These are phyloP conservation scores for Flaveria robusta DNA, from an alignment of 129 eudicot species.

Conservation along the genomic window DNA sequence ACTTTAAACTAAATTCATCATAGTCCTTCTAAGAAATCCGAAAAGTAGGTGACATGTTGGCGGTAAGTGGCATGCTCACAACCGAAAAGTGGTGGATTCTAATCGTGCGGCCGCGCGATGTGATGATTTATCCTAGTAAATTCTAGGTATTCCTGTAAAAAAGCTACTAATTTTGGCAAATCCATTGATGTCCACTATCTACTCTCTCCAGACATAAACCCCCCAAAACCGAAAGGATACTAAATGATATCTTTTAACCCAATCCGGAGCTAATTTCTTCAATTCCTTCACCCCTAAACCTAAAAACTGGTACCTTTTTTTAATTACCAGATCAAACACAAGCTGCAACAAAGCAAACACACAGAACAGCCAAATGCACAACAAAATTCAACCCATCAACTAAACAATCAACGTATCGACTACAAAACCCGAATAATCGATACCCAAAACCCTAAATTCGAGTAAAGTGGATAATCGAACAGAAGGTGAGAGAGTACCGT, in stretches of 20 bases:
- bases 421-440: neutral
- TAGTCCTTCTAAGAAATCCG: neutral
- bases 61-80: no score
- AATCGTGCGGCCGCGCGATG: no score
- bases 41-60: no score
- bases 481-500: conserved; percentile 32
- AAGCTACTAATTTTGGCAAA: conserved; percentile 27
- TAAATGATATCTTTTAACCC: conserved; percentile 6
- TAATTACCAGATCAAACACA: conserved; percentile 11
- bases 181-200: neutral
- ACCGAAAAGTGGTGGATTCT: no score
- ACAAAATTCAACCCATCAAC: conserved; percentile 9
- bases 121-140: no score
- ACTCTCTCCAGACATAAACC: conserved; percentile 22
- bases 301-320: neutral
- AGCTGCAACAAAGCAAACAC: conserved; percentile 21
- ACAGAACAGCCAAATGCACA: conserved; percentile 27
- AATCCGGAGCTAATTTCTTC: conserved; percentile 7
- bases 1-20: neutral
- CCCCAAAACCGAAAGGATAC: conserved; percentile 13
- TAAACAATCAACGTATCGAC: neutral
- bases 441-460: conserved; percentile 27
- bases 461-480: neutral
- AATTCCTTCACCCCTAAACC: conserved; percentile 16
- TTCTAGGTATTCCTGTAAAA: no score